Conservation (phyloP, 768 basidiomycete species). For the Tephrocybe sp. region DNA sequence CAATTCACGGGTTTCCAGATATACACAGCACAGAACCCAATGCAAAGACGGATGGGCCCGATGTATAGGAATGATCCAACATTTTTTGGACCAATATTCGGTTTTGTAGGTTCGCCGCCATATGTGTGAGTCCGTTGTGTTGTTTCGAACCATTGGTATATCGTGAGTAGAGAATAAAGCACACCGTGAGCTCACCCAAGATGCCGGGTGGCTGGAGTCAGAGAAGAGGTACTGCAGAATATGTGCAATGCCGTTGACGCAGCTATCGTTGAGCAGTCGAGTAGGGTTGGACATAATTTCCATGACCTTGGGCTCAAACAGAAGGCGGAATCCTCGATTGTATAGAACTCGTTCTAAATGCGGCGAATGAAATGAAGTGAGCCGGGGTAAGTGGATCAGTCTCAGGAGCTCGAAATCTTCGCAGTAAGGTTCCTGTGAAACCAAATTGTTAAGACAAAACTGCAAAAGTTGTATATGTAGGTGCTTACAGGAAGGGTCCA, state of each 20-base stretch:
- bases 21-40: slow-evolving; percentile 30
- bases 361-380: too few species aligned
- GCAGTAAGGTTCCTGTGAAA: too few species aligned
- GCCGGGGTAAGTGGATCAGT: too few species aligned
- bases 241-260: slow-evolving; percentile 23
- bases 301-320: slow-evolving; percentile 12
- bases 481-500: too few species aligned
- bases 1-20: slow-evolving; percentile 10
- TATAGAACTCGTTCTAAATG: too few species aligned
- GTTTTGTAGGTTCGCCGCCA: slow-evolving; percentile 18
- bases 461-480: too few species aligned
- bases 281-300: slow-evolving; percentile 4
- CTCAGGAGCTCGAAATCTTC: too few species aligned
- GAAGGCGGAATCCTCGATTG: too few species aligned
- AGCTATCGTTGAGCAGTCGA: slow-evolving; percentile 28
- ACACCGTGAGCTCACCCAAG: neutral
- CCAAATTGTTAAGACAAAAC: too few species aligned
- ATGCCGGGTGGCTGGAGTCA: neutral
- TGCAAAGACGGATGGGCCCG: slow-evolving; percentile 18
- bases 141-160: slow-evolving; percentile 16
- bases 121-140: slow-evolving; percentile 13
- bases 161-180: slow-evolving; percentile 20
- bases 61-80: slow-evolving; percentile 40
- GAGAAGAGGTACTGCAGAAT: slow-evolving; percentile 10
- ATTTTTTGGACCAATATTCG: slow-evolving; percentile 27